Conservation (phyloP, 2,329 filamentous ascomycete species). For the Penicillium sp. region DNA sequence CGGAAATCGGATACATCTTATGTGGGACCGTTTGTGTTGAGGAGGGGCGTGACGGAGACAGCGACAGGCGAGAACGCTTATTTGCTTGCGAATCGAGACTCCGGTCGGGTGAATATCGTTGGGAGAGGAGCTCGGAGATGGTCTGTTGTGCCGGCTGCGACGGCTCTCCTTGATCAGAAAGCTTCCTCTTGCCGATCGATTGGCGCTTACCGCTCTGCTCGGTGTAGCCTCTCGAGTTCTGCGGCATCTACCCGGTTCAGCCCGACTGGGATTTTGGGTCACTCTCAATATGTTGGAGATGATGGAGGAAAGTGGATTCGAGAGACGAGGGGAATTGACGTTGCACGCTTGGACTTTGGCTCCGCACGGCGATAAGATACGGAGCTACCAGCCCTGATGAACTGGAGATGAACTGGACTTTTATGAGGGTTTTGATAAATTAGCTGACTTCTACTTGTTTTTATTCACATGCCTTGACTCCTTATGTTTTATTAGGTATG, state of each 20-base stretch:
- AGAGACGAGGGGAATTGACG: conserved; percentile 23
- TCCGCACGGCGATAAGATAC: conserved; percentile 31
- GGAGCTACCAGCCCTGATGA: conserved; percentile 7
- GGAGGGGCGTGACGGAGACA: conserved; percentile 24
- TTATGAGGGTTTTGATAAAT: not conserved
- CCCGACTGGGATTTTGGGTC: conserved; percentile 21
- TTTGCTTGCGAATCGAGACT: conserved; percentile 33
- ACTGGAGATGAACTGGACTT: not conserved
- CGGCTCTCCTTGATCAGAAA: conserved; percentile 36
- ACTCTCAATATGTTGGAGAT: not conserved
- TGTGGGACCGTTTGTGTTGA: conserved; percentile 28
- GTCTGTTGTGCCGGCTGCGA: conserved; percentile 42
- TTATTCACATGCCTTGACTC: not conserved
- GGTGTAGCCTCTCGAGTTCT: conserved; percentile 38
- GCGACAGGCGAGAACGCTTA: conserved; percentile 44
- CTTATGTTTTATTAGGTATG: not conserved
- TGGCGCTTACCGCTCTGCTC: conserved; percentile 47
- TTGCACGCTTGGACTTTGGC: conserved; percentile 17
- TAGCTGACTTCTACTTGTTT: not conserved
- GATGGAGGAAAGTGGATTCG: conserved; percentile 5
- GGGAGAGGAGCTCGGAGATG: conserved; percentile 48
- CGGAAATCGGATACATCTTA: conserved; percentile 57
- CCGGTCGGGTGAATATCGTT: conserved; percentile 26
- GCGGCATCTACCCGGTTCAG: conserved; percentile 46
- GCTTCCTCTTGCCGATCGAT: conserved; percentile 45